Base-by-base conservation (phyloP, 495 filamentous ascomycete species). In the Bathelium albidoporum region DNA sequence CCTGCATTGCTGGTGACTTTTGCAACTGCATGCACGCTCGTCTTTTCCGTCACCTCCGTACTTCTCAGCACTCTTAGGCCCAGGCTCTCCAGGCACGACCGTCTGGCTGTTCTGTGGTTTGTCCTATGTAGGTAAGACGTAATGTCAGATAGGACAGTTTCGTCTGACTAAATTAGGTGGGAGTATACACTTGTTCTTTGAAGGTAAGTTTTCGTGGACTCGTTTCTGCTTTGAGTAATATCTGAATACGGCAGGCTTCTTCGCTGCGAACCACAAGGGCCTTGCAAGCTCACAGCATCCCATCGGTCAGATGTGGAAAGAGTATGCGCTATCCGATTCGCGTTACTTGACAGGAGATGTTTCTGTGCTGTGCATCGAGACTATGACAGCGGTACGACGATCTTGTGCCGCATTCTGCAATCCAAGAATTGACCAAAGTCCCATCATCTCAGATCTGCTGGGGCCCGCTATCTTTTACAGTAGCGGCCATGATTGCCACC, bases 291-390 rank as follows among this genome's bases (percentile, higher is more conserved):
- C 74, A 55, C 82, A 85, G 71, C 82, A 85, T 65, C 69, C 91
- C 0, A 84, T 91, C 45, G 87, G 87, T 0, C 89, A 94, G 74
- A 74, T 94, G 39, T 95, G 90, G 90, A 95, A 94, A 69, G 90
- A 95, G 71, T 95, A 95, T 77, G 81, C 88, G 7, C 79, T 88
- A 41, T 90, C 88, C 20, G 90, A 95, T 73, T 91, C 89, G 32
- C 82, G 90, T 39, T 95, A 95, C 67, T 76, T 95, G 71, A 89
- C 85, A 3, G 82, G 83, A 10, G 87, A 96, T 69, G 80, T 84
- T 0, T 88, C 95, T 71, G 89, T 95, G 64, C 77, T 95, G 2
- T 90, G 88, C 69, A 87, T 95, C 75, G 91, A 96, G 77, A 83
- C 80, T 18, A 83, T 96, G 62, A 96, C 91, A 1, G 83, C 84